Base-by-base conservation (phyloP, 225 moss, liverwort and hornwort species). In the Sphagnum tenellum region DNA sequence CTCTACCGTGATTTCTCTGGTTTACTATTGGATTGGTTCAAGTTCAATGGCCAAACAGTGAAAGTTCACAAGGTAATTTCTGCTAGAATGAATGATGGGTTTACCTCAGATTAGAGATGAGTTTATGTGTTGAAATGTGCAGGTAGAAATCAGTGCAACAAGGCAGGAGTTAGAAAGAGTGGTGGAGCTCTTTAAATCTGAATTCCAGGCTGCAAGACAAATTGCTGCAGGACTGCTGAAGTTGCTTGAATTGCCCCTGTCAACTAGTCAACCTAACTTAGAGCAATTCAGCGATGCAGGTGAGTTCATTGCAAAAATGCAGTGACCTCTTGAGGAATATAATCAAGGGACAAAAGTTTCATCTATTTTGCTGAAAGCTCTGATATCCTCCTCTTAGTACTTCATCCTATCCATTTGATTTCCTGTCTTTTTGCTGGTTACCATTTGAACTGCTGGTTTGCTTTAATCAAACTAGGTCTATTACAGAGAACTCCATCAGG, bases 101-200 rank as follows among this genome's bases (percentile, higher is more conserved):
- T 9, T 55, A 56, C 55, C 45, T 3, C 5, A 4, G 49, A 7
- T 56, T 56, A 46, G 11, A 56, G 4, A 11, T 56, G 56, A 56
- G 13, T 45, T 8, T 52, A 7, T 3, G 50, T 63, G 49, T 4
- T 44, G 64, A 55, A 13, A 49, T 66, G 50, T 66, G 67, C 83
- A 96, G 96, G 78, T 89, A 65, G 83, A 90, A 72, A 68, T 96
- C 56, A 83, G 76, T 67, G 96, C 86, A 60, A 89, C 88, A 10
- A 92, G 92, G 69, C 75, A 70, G 55, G 96, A 96, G 67, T 72
- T 96, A 62, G 92, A 90, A 72, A 85, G 83, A 66, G 72, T 96
- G 45, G 74, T 87, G 50, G 81, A 90, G 64, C 75, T 88, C 63
- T 88, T 89, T 68, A 85, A 85, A 72, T 77, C 88, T 55, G 96